phyloP scores from a whole-genome alignment of 2,329 filamentous ascomycete genomes.

The Pezicula neosporulosa region DNA sequence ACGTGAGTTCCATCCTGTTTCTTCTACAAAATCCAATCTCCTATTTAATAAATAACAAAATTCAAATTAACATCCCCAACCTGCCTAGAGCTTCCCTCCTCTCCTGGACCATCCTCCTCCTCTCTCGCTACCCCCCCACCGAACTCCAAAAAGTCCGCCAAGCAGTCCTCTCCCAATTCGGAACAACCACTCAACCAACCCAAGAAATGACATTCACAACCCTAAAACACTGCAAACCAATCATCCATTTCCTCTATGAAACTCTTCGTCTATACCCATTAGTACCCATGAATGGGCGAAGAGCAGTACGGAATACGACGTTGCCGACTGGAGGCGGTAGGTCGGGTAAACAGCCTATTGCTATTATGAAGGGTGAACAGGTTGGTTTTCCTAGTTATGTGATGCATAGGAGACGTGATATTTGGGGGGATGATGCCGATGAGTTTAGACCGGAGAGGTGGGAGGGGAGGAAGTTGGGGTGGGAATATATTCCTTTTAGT shows the following conservation, averaged over 20 bases:
- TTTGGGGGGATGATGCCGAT: constrained; percentile 71
- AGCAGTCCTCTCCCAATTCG: constrained; percentile 35
- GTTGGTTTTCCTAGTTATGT: constrained; percentile 25
- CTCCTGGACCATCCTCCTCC: constrained; percentile 31
- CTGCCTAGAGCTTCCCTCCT: constrained; percentile 20
- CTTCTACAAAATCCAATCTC: no score
- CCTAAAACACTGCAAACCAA: constrained; percentile 19
- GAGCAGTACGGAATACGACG: constrained; percentile 21
- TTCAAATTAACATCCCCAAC: no score
- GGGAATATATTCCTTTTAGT: constrained; percentile 77
- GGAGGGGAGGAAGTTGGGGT: constrained; percentile 58
- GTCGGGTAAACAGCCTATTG: constrained; percentile 24
- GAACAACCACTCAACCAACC: constrained; percentile 11
- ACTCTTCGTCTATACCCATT: constrained; percentile 28
- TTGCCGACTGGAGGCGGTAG: constrained; percentile 30
- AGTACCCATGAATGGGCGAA: constrained; percentile 26
- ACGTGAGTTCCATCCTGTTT: constrained; percentile 4
- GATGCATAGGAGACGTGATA: constrained; percentile 39
- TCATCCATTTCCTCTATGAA: constrained; percentile 19
- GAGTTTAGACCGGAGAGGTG: constrained; percentile 73
- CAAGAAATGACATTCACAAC: constrained; percentile 16
- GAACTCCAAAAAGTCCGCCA: constrained; percentile 37
- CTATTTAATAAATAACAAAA: no score
- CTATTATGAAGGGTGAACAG: constrained; percentile 22
- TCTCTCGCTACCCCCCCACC: constrained; percentile 40